Base-by-base conservation (phyloP, 768 basidiomycete genomes). In the Symmetrospora coprosmae region DNA sequence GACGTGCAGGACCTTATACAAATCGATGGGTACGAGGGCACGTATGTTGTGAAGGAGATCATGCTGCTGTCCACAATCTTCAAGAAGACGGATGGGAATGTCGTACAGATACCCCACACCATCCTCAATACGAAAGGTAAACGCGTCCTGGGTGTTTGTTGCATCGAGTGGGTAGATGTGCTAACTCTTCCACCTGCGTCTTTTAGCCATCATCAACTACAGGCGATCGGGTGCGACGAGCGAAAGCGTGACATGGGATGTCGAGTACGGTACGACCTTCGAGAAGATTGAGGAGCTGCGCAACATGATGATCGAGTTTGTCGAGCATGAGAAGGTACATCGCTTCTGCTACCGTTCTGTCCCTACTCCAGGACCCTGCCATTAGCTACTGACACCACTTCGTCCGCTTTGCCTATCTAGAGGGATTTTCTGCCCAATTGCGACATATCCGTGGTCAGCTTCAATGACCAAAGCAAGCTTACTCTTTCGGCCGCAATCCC, bases 21-120 rank as follows among this genome's bases (percentile, higher is more conserved):
- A n/a, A 73, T 78, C 51, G 76, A 76, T 68, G 71, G 61, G 21
- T 66, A 66, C 34, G 40, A 45, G 21, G 74, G 77, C 33, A 74
- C 69, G 7, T 89, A 85, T 70, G 85, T 84, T 0, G 87, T 92
- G 62, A 86, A 85, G 69, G 87, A 90, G 72, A 91, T 94, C 71
- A 78, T 83, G 28, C 77, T 94, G 30, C 77, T 91, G 58, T 85
- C 81, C 56, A 87, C 84, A 7, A 74, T 86, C 38, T 81, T 88
- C 71, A 64, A 50, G 60, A 65, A 63, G 61, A 69, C 84, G 46
- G 81, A 86, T 60, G 79, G 78, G 25, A 77, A 78, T 37, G 71
- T 75, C 27, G 82, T 85, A n/a, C 84, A 85, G 69, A 61, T 64
- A 14, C 83, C 85, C 21, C 85, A 86, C 67, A 79, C 72, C 58